These are phyloP conservation scores for Cutaneotrichosporon spelunceum DNA, from an alignment of 1,284 basidiomycete species.

Conservation along the genomic window DNA sequence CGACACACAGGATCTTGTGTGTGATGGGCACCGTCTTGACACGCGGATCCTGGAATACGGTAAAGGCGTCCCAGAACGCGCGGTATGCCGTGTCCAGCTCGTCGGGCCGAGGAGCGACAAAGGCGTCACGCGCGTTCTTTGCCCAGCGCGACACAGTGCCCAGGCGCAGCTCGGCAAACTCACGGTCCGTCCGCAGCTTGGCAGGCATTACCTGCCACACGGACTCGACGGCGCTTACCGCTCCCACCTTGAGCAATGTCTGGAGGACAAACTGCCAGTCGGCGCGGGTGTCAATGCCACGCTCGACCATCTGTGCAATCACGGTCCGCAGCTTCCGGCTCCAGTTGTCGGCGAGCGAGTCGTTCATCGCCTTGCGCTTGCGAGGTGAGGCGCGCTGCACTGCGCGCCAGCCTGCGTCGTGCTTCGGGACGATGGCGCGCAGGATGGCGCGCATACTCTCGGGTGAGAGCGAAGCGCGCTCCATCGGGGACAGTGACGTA, in stretches of 20 bases:
- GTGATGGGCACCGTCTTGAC: slow-evolving; percentile 12
- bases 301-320: slow-evolving; percentile 13
- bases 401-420: slow-evolving; percentile 13
- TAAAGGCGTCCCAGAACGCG: slow-evolving; percentile 23
- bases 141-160: slow-evolving; percentile 17
- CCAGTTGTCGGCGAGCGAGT: slow-evolving; percentile 4
- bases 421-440: slow-evolving; percentile 17
- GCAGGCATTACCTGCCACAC: slow-evolving; percentile 13
- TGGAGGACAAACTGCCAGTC: slow-evolving; percentile 24
- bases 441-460: slow-evolving; percentile 13
- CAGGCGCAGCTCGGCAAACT: slow-evolving; percentile 14
- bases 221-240: slow-evolving; percentile 11
- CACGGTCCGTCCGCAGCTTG: slow-evolving; percentile 5
- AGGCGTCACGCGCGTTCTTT: slow-evolving; percentile 7
- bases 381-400: slow-evolving; percentile 3
- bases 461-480: slow-evolving; percentile 13
- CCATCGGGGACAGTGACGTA: slow-evolving; percentile 1
- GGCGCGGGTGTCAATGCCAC: slow-evolving; percentile 6
- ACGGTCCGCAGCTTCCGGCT: slow-evolving; percentile 17
- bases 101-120: neutral
- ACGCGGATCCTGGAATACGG: slow-evolving; percentile 9
- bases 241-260: slow-evolving; percentile 14
- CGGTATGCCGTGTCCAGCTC: slow-evolving; percentile 13
- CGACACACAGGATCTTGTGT: slow-evolving; percentile 15
- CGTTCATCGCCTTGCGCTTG: slow-evolving; percentile 6